Conservation (phyloP, 2,329 filamentous ascomycete species). For the Epichloe aotearoae region DNA sequence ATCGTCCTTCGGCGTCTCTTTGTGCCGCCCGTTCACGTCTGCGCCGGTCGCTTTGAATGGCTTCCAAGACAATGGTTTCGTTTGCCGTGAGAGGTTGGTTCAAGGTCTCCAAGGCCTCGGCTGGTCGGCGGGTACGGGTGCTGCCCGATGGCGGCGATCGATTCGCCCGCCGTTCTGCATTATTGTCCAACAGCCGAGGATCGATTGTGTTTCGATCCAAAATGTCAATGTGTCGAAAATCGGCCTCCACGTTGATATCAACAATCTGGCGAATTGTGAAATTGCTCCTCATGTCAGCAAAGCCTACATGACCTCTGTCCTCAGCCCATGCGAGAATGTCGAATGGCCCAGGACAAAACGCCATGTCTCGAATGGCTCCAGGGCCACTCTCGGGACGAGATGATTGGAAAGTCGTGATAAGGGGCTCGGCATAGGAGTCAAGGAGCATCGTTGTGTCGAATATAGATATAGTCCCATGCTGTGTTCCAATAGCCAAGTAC, state of each 20-base stretch:
- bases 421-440: conserved; percentile 37
- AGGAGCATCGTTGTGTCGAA: conserved; percentile 45
- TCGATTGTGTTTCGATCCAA: conserved; percentile 43
- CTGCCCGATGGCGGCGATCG: conserved; percentile 5
- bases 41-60: conserved; percentile 39
- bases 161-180: conserved; percentile 26
- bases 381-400: conserved; percentile 56
- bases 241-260: conserved; percentile 44
- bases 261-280: conserved; percentile 58
- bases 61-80: conserved; percentile 43
- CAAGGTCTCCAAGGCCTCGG: conserved; percentile 27
- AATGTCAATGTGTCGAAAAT: conserved; percentile 42
- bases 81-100: conserved; percentile 39
- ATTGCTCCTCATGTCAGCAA: conserved; percentile 58
- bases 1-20: conserved; percentile 14
- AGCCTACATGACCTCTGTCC: conserved; percentile 61
- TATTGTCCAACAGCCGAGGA: conserved; percentile 35
- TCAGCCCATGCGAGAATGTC: conserved; percentile 92
- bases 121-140: conserved; percentile 6
- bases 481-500: conserved; percentile 64
- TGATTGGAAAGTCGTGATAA: conserved; percentile 65
- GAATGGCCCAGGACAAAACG: conserved; percentile 79
- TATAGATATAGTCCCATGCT: conserved; percentile 67
- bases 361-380: conserved; percentile 81
- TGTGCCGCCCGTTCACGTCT: conserved; percentile 30